Percentiles rank a stretch among this genome's conserved stretches.
These are phyloP conservation scores for Pestalotiopsis sp. DNA, from an alignment of 2,329 filamentous ascomycete species.

Conservation along the genomic window DNA sequence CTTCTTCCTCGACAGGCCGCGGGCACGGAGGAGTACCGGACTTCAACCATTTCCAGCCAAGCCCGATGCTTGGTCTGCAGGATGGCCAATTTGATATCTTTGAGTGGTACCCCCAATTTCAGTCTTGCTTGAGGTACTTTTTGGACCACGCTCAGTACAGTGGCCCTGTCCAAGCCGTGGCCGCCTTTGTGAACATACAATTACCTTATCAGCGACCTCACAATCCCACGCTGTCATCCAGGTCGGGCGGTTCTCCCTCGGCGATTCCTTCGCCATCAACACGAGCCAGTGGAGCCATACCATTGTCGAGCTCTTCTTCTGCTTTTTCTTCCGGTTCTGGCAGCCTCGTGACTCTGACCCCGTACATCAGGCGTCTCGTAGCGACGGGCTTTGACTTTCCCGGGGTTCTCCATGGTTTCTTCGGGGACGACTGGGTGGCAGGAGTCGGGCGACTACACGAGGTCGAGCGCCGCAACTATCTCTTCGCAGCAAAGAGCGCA, in stretches of 20 bases:
- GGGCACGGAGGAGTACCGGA: conserved; percentile 21
- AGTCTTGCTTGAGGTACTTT: conserved; percentile 89
- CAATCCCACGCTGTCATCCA: conserved; percentile 44
- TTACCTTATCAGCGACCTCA: conserved; percentile 76
- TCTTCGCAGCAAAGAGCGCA: conserved; percentile 92
- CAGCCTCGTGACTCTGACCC: conserved; percentile 68
- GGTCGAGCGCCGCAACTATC: conserved; percentile 87
- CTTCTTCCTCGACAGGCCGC: conserved; percentile 19
- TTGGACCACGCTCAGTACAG: conserved; percentile 87
- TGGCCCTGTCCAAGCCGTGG: conserved; percentile 79
- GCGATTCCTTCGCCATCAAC: conserved; percentile 30
- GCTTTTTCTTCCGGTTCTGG: conserved; percentile 18
- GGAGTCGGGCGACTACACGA: conserved; percentile 85
- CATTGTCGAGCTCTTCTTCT: conserved; percentile 21
- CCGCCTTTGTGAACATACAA: conserved; percentile 87
- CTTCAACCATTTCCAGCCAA: conserved; percentile 17
- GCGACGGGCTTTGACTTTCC: conserved; percentile 89
- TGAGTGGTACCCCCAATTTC: conserved; percentile 89
- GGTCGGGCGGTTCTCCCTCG: conserved; percentile 33
- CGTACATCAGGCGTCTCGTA: conserved; percentile 87
- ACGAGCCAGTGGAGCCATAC: conserved; percentile 26
- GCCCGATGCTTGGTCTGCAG: conserved; percentile 25
- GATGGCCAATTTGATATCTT: conserved; percentile 71
- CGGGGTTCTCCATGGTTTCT: conserved; percentile 89
- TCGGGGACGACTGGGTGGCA: conserved; percentile 85